phyloP scores from a whole-genome alignment of 345 rosid genomes.

The Litchi chinensis region DNA sequence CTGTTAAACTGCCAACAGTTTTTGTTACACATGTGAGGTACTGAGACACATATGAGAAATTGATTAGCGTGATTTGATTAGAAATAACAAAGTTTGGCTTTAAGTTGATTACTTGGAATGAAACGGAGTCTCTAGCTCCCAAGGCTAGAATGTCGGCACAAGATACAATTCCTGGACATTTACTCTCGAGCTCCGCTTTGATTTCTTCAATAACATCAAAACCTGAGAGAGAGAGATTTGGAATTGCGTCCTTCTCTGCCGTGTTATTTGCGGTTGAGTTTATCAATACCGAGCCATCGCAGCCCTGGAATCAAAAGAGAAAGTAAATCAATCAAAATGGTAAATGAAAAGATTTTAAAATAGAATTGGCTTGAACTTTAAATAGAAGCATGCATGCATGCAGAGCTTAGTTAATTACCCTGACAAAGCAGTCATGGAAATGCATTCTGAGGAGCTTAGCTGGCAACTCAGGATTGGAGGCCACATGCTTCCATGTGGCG shows the following conservation, averaged over 20 bases:
- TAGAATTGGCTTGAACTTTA: not conserved
- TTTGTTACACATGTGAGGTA: not conserved
- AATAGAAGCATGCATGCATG: not conserved
- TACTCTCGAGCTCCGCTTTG: constrained; percentile 51
- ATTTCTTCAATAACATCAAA: constrained; percentile 58
- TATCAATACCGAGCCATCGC: constrained; percentile 65
- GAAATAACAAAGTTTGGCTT: not conserved
- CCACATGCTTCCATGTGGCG: constrained; percentile 38
- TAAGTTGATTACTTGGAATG: constrained; percentile 39
- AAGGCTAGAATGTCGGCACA: constrained; percentile 67
- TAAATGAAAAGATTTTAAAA: not conserved
- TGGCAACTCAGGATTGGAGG: constrained; percentile 32
- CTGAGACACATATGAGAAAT: not conserved
- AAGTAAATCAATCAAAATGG: not conserved
- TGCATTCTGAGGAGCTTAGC: constrained; percentile 67
- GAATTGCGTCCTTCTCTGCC: constrained; percentile 54
- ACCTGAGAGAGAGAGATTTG: constrained; percentile 53
- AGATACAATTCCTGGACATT: constrained; percentile 66
- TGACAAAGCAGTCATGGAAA: constrained; percentile 66
- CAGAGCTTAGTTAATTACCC: constrained; percentile 34
- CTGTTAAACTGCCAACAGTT: constrained; percentile 39
- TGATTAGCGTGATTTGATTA: too few relatives aligned
- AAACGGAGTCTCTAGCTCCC: constrained; percentile 60
- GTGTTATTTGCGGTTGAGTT: constrained; percentile 39
- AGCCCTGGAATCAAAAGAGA: constrained; percentile 45